Evolutionary conservation across 2,329 filamentous ascomycete genomes (phyloP).

Genomic region (Nemania sp.): DNA sequence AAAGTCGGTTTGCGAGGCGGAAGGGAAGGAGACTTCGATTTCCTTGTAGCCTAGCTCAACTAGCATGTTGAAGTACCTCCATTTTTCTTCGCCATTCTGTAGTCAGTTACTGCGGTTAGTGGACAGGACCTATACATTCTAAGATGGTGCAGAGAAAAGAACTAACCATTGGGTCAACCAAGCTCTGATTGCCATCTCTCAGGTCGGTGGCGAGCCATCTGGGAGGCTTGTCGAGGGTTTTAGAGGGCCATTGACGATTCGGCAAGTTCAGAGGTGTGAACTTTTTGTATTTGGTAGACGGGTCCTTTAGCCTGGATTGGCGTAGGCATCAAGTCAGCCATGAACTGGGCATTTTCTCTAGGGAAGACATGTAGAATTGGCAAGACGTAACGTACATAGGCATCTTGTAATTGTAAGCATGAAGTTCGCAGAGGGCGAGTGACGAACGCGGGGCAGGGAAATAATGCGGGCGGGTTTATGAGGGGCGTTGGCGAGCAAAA

Average conservation of each 20-base stretch:
- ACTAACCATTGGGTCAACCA: conserved; percentile 88
- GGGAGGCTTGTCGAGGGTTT: conserved; percentile 78
- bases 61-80: conserved; percentile 93
- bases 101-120: conserved; percentile 14
- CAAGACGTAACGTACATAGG: not conserved
- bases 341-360: not conserved
- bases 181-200: conserved; percentile 94
- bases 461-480: too few relatives aligned
- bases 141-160: not conserved
- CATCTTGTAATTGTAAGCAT: not conserved
- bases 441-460: too few relatives aligned
- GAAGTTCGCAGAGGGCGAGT: too few relatives aligned
- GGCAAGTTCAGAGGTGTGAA: conserved; percentile 70
- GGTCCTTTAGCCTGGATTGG: conserved; percentile 46
- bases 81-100: conserved; percentile 93
- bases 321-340: not conserved
- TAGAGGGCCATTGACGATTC: conserved; percentile 81
- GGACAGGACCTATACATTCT: not conserved
- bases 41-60: conserved; percentile 93
- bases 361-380: not conserved
- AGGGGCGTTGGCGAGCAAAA: too few relatives aligned
- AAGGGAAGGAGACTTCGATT: conserved; percentile 95
- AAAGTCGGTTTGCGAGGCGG: conserved; percentile 92
- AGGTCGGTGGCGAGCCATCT: conserved; percentile 90
- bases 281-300: conserved; percentile 75